Base-by-base conservation (phyloP, 208 protist species). In the Angomonas desouzai region DNA sequence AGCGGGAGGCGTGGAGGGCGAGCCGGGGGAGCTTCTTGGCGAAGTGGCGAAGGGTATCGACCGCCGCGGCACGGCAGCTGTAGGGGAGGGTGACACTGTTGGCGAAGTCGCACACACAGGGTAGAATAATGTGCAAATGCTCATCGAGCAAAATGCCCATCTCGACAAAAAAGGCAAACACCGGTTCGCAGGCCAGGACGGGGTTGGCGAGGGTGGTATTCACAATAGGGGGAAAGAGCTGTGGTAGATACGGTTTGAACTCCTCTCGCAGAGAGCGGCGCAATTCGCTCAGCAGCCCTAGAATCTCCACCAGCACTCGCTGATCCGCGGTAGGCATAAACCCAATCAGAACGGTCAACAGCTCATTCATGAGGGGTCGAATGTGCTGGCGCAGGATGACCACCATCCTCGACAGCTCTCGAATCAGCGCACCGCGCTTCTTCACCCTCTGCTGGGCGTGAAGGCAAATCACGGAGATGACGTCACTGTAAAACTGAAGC, bases 51-150 rank as follows among this genome's bases (percentile, higher is more conserved):
- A 96, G 76, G 47, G 83, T 81, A 32, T 80, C 67, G 2, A 89
- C 60, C 10, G 90, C 87, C 1, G 70, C 79, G 16, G 68, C 68
- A 3, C 90, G 76, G 72, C 76, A 90, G 10, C 63, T 63, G 51
- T 76, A 29, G 40, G 84, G 76, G 62, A 80, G 77, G 13, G 72
- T 71, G 11, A 70, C 40, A 58, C 82, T 90, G 48, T 70, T 74
- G 47, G 87, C 85, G 22, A 92, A 72, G 53, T 96, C 83, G 64
- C 85, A 91, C 40, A 91, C 82, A 33, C 81, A 87, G 27, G 87
- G 87, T 20, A 96, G 75, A 27, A 91, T 72, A 63, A 83, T 87
- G 73, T 92, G 82, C 45, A 96, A 67, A 65, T 89, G 76, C 55
- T 78, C 79, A 43, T 92, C 87, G 13, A 96, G 61, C 49, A 93